These are phyloP conservation scores for Kluyveromyces aestuarii DNA, from an alignment of 805 yeast species.

Conservation along the genomic window DNA sequence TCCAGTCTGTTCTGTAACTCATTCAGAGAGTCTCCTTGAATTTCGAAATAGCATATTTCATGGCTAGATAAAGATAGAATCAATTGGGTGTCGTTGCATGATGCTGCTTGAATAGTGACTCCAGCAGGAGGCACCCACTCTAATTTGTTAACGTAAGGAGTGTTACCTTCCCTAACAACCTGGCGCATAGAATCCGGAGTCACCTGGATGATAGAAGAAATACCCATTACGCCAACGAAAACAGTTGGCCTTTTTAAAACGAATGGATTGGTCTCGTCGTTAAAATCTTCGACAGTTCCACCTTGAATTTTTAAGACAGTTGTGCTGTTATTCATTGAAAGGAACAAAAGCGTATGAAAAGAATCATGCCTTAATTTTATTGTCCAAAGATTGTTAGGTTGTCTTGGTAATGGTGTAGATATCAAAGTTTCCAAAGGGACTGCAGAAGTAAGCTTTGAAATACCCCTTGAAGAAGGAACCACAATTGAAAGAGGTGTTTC, in stretches of 20 bases:
- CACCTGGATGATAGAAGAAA: constrained; percentile 57
- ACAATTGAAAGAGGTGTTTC: constrained; percentile 22
- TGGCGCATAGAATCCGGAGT: constrained; percentile 64
- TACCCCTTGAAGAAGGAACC: constrained; percentile 30
- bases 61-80: constrained; percentile 62
- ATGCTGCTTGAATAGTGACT: constrained; percentile 46
- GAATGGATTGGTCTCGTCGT: constrained; percentile 63
- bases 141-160: constrained; percentile 15
- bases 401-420: constrained; percentile 64
- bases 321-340: constrained; percentile 16
- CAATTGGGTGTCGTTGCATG: constrained; percentile 60
- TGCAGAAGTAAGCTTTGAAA: constrained; percentile 42
- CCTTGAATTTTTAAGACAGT: constrained; percentile 17
- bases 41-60: constrained; percentile 76
- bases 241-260: constrained; percentile 54
- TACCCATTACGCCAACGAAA: constrained; percentile 60
- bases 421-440: constrained; percentile 54
- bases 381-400: constrained; percentile 56
- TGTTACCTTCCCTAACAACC: constrained; percentile 29
- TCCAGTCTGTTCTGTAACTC: constrained; percentile 62
- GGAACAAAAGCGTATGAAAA: constrained; percentile 17
- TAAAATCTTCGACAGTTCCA: constrained; percentile 62
- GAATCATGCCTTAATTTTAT: constrained; percentile 34
- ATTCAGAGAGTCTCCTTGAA: constrained; percentile 51
- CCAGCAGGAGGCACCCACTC: constrained; percentile 87